Percentiles rank a stretch among this genome's conserved stretches.
These are phyloP conservation scores for Naematelia aurantialba DNA, from an alignment of 768 basidiomycete species.

Conservation along the genomic window DNA sequence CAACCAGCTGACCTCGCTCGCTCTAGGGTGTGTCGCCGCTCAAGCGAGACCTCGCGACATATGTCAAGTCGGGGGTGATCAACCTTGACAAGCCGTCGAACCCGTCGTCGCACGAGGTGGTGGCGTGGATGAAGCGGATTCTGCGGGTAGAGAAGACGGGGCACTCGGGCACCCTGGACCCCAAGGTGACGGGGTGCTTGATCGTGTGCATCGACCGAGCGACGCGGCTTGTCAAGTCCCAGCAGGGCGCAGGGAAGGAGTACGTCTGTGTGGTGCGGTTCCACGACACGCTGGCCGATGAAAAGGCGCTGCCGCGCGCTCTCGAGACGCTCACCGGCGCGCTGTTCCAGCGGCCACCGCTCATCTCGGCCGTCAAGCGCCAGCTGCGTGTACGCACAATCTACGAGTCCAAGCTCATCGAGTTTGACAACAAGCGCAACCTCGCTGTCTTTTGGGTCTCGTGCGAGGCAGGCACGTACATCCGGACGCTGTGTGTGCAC, in stretches of 20 bases:
- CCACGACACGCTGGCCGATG: conserved; percentile 74
- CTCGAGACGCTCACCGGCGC: conserved; percentile 96
- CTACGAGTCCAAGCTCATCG: conserved; percentile 88
- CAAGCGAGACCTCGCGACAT: conserved; percentile 85
- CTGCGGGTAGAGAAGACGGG: conserved; percentile 96
- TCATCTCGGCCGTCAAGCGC: conserved; percentile 98
- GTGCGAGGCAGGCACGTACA: conserved; percentile 83
- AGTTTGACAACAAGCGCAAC: conserved; percentile 96
- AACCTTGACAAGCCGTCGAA: conserved; percentile 99
- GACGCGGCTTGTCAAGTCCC: conserved; percentile 93
- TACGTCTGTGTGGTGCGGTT: conserved; percentile 95
- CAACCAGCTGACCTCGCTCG: neutral
- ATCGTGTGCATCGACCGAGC: conserved; percentile 99
- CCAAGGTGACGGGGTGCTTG: conserved; percentile 97
- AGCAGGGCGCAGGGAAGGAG: conserved; percentile 99
- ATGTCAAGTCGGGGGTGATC: conserved; percentile 97
- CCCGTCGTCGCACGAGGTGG: conserved; percentile 98
- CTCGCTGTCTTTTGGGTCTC: conserved; percentile 97
- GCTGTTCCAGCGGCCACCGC: conserved; percentile 95
- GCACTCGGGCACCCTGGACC: conserved; percentile 96
- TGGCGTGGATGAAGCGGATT: conserved; percentile 97
- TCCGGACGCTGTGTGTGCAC: conserved; percentile 94
- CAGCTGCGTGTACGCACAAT: conserved; percentile 96
- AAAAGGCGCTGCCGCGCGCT: conserved; percentile 82
- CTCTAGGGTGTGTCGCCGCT: conserved; percentile 80